Percentiles rank a stretch among this genome's conserved stretches.
These are phyloP conservation scores for Colletotrichum orbiculare DNA, from an alignment of 2,329 filamentous ascomycete species.

Conservation along the genomic window DNA sequence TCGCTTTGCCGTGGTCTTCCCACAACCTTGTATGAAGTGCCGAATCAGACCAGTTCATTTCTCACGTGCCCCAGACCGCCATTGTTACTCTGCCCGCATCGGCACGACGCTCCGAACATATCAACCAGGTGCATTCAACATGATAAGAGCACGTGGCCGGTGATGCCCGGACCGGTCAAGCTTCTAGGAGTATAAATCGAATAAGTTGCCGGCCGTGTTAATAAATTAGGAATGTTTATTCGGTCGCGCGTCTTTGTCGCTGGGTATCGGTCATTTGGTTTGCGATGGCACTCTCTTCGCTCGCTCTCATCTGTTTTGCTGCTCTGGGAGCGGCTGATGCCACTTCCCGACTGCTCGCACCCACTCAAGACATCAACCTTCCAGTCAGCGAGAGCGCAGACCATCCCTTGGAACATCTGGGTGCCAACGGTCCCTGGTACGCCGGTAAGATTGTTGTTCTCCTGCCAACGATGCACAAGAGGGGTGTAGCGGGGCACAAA, in stretches of 20 bases:
- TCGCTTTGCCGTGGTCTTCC: conserved; percentile 4
- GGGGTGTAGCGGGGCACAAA: too few relatives aligned
- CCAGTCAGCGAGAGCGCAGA: conserved; percentile 44
- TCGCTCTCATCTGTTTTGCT: conserved; percentile 21
- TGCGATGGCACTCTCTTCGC: conserved; percentile 15
- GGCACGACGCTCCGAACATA: conserved; percentile 1
- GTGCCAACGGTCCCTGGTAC: conserved; percentile 65
- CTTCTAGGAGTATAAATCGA: background rate
- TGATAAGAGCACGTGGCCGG: conserved; percentile 24
- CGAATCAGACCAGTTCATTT: conserved; percentile 19
- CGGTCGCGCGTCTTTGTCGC: too few relatives aligned
- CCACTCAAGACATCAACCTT: conserved; percentile 42
- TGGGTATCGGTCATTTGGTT: background rate
- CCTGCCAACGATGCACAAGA: too few relatives aligned
- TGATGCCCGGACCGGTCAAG: conserved; percentile 5
- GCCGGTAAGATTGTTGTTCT: conserved; percentile 49
- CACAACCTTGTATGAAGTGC: background rate
- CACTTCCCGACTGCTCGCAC: conserved; percentile 36
- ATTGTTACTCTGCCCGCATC: conserved; percentile 8
- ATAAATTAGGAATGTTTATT: too few relatives aligned
- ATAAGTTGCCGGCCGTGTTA: background rate
- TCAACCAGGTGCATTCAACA: background rate
- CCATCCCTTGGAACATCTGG: conserved; percentile 59
- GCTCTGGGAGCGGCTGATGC: conserved; percentile 5
- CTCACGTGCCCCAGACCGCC: conserved; percentile 15